Evolutionary conservation across 1,139 yeast genomes (phyloP).

Genomic region (Scheffersomyces segobiensis): DNA sequence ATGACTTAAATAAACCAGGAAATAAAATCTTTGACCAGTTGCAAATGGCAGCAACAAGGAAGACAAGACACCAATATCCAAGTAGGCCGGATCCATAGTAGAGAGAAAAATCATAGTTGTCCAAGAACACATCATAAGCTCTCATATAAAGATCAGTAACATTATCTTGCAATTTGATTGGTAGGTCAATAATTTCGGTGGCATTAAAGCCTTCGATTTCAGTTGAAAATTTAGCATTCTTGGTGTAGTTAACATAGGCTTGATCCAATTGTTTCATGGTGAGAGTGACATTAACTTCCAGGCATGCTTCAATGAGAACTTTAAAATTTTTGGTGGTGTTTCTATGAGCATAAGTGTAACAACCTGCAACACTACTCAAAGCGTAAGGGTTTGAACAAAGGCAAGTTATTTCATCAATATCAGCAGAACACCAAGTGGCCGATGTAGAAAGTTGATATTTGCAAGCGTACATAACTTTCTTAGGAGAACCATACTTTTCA

Average conservation of each 20-base stretch:
- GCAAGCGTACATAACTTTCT: slow-evolving; percentile 18
- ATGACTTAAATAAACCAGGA: slow-evolving; percentile 23
- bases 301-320: slow-evolving; percentile 10
- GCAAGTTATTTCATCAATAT: slow-evolving; percentile 4
- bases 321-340: not conserved
- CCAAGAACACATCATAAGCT: slow-evolving; percentile 30
- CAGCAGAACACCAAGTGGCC: slow-evolving; percentile 15
- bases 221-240: slow-evolving; percentile 16
- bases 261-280: slow-evolving; percentile 16
- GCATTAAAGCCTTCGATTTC: slow-evolving; percentile 25
- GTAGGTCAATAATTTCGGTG: slow-evolving; percentile 19
- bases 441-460: slow-evolving; percentile 11
- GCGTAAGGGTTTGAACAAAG: slow-evolving; percentile 14
- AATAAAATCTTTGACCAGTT: slow-evolving; percentile 22
- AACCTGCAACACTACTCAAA: slow-evolving; percentile 15
- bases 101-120: slow-evolving; percentile 38
- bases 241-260: slow-evolving; percentile 17
- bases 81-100: slow-evolving; percentile 45
- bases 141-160: slow-evolving; percentile 13
- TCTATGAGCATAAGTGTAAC: slow-evolving; percentile 6
- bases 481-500: slow-evolving; percentile 6
- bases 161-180: slow-evolving; percentile 20
- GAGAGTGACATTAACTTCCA: slow-evolving; percentile 10
- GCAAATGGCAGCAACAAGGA: not conserved
- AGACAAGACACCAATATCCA: not conserved